Evolutionary conservation across 2,329 filamentous ascomycete species (phyloP), one percentile per base, ranked within the genome.

Genomic region (Mycosphaerelloides madeirae): DNA sequence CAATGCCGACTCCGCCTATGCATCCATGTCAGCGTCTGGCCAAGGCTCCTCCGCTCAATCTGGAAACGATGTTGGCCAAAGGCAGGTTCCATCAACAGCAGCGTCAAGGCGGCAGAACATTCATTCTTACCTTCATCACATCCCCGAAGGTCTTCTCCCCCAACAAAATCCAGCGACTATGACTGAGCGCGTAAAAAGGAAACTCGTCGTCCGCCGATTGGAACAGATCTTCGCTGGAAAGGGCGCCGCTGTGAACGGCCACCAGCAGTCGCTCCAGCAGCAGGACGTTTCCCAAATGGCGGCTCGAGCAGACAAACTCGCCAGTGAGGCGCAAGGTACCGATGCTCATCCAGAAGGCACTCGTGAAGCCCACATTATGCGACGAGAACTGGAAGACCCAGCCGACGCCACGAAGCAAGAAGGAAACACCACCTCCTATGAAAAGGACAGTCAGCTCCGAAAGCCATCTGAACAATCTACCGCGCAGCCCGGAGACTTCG

Each of bases 171-270:
- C 61, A 8, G 70, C 75, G 18, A 62, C 61, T 12, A 79, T 89
- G 77, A 81, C 81, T 0, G 86, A 91, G 12, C 82, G 79, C 52
- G 77, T 84, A 5, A 87, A 80, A 68, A 88, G 87, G 69, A 87
- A 83, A 60, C 60, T 89, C 15, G 83, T 91, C 0, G 87, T 91
- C 2, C 77, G 80, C 42, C 77, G 85, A 2, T 65, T 94, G 5
- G 87, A 94, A 58, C 85, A 90, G 51, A 74, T 94, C 1, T 94
- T 93, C 50, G 88, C 86, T 0, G 87, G 87, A 2, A 85, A 83
- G 58, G 70, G 59, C 61, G 72, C 66, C 36, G 61, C 59, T 2
- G 55, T 64, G 2, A 70, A 67, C 8, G 65, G 61, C 15, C 72
- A 76, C 43, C 69, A 71, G 9, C 73, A 75, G 41, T 73, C 69